Evolutionary conservation across 2,329 filamentous ascomycete genomes (phyloP), one percentile per base, ranked within the genome.

Genomic region (Talaromyces funiculosus): DNA sequence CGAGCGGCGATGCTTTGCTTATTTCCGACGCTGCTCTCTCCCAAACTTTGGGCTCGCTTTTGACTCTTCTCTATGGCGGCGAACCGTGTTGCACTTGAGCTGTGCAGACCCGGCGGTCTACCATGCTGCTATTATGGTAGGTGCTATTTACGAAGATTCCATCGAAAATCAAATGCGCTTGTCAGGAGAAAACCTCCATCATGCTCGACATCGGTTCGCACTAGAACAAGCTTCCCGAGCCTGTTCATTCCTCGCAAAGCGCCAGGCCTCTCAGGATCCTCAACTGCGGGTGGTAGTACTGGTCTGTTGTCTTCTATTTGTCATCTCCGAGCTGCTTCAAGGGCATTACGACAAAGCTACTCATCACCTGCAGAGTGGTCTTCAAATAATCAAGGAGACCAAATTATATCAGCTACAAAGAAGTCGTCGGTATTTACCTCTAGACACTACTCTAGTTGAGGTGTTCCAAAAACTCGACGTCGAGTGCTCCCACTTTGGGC

Each of bases 1-100:
- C 29, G 65, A 68, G 55, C 54, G 54, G 54, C 64, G 65, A 35
- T 63, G 63, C 33, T 67, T 66, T 42, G 59, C 63, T 2, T 65
- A 61, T 51, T 68, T 67, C 24, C 61, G 43, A 14, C 20, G 59
- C 53, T 61, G 33, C 29, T 64, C 66, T 2, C 60, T 65, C 29
- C 64, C 65, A 14, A 54, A 57, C 8, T 49, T 68, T 10, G 56
- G 45, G 6, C 56, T 18, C n/a, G 64, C 59, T 54, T 65, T 66
- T 37, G 49, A 53, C 16, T 37, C 56, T 24, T 42, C 35, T 12
- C 43, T 59, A 26, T 59, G 56, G 56, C 56, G 24, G n/a, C 37
- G 31, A 18, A 35, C 43, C n/a, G 16, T 51, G 12, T n/a, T 59
- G 22, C 42, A 40, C 33, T 29, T 59, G 4, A 26, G 42, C 4